Evolutionary conservation across 768 basidiomycete genomes (phyloP).

Genomic region (Lentinula raphanica): DNA sequence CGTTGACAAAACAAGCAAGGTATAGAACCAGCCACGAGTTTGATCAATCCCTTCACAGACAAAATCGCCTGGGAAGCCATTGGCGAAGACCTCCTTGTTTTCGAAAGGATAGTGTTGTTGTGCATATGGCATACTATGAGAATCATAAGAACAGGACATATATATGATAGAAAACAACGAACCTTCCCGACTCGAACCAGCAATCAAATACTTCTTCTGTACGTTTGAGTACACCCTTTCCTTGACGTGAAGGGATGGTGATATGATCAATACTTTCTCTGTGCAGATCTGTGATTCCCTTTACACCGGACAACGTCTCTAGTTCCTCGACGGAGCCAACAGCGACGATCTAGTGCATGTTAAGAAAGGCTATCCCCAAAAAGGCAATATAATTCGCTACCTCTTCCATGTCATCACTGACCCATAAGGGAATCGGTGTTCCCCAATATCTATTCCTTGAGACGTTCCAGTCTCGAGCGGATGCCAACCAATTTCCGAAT

Average conservation of each 20-base stretch:
- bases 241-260: constrained; percentile 87
- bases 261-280: constrained; percentile 93
- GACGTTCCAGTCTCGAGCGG: constrained; percentile 99
- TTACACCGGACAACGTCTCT: constrained; percentile 78
- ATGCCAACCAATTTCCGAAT: constrained; percentile 96
- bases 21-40: constrained; percentile 99
- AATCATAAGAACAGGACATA: background rate
- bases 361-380: background rate
- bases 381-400: constrained; percentile 29
- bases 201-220: constrained; percentile 99
- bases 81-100: constrained; percentile 84
- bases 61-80: constrained; percentile 90
- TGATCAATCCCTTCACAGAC: constrained; percentile 98
- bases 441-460: constrained; percentile 99
- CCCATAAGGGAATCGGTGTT: constrained; percentile 96
- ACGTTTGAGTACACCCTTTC: constrained; percentile 80
- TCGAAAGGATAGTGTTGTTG: constrained; percentile 98
- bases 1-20: constrained; percentile 90
- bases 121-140: constrained; percentile 91
- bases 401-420: constrained; percentile 88
- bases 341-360: constrained; percentile 67
- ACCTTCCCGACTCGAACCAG: constrained; percentile 99
- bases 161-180: constrained; percentile 16
- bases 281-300: constrained; percentile 85
- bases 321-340: constrained; percentile 86